A percentile compares a stretch with the other conserved stretches of the same genome.
These are phyloP conservation scores for Vachellia pachyceras DNA, from an alignment of 306 rosid species.

Conservation along the genomic window DNA sequence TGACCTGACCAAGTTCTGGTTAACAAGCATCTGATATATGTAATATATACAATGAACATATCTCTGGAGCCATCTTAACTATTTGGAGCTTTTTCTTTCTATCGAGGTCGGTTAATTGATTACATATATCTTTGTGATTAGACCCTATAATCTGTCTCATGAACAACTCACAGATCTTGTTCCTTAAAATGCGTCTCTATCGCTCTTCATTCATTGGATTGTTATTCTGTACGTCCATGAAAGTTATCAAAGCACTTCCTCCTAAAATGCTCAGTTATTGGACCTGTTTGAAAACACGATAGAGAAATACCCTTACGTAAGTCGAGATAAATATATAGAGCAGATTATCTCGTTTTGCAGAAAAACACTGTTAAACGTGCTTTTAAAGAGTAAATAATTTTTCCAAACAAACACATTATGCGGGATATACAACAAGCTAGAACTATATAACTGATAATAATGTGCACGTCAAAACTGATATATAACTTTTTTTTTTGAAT, in stretches of 20 bases:
- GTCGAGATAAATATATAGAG: too few relatives aligned
- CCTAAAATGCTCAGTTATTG: neutral
- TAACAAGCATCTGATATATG: neutral
- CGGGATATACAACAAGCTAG: neutral
- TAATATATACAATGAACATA: neutral
- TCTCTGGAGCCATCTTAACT: neutral
- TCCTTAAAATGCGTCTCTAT: slow-evolving; percentile 9
- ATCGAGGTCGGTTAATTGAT: neutral
- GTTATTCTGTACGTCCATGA: too few relatives aligned
- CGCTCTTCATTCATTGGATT: slow-evolving; percentile 21
- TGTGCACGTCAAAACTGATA: too few relatives aligned
- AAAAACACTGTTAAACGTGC: too few relatives aligned
- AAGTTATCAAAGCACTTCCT: neutral
- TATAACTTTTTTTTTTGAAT: too few relatives aligned
- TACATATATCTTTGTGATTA: neutral
- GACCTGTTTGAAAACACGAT: too few relatives aligned
- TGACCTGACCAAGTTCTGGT: neutral
- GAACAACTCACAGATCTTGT: slow-evolving; percentile 12
- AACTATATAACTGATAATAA: too few relatives aligned
- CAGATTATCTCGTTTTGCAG: too few relatives aligned
- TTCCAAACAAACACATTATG: too few relatives aligned
- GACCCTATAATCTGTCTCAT: slow-evolving; percentile 39
- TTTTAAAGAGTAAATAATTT: too few relatives aligned
- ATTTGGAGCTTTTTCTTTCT: neutral
- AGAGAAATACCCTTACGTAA: too few relatives aligned